Evolutionary conservation across 2,329 filamentous ascomycete genomes (phyloP).

Genomic region (Diplodia mutila): DNA sequence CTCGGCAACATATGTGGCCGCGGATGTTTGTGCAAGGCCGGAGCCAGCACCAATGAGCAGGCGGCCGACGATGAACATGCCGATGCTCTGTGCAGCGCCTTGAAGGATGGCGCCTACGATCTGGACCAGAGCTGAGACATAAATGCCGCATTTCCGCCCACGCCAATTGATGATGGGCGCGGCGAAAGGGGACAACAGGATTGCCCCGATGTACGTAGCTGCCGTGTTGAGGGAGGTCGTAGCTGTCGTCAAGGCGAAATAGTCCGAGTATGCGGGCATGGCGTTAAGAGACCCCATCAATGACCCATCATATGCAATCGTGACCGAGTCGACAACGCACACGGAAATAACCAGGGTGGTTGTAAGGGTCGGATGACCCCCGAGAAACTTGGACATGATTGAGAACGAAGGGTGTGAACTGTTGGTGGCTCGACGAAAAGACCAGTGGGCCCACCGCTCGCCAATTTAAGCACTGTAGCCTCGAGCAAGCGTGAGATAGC

Average conservation of each 20-base stretch:
- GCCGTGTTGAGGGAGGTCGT: conserved; percentile 40
- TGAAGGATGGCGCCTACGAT: conserved; percentile 20
- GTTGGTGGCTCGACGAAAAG: too few relatives aligned
- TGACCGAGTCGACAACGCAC: conserved; percentile 36
- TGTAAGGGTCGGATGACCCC: conserved; percentile 29
- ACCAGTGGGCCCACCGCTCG: not conserved
- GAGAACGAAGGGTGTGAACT: too few relatives aligned
- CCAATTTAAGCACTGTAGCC: too few relatives aligned
- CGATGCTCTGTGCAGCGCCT: not conserved
- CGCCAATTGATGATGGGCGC: not conserved
- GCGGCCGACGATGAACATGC: not conserved
- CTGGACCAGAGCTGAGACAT: not conserved
- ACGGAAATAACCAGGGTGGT: conserved; percentile 33
- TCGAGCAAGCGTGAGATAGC: too few relatives aligned
- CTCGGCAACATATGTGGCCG: not conserved
- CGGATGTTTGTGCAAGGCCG: not conserved
- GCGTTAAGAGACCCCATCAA: conserved; percentile 43
- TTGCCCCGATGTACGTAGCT: conserved; percentile 34
- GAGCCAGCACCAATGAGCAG: not conserved
- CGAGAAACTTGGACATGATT: not conserved
- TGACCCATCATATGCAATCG: conserved; percentile 40
- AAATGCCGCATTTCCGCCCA: conserved; percentile 14
- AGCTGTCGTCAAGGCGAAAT: conserved; percentile 41
- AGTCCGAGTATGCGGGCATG: conserved; percentile 39
- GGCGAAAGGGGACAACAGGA: not conserved